phyloP scores from a whole-genome alignment of 169 alveolate genomes.

The Amoebophrya sp. region DNA sequence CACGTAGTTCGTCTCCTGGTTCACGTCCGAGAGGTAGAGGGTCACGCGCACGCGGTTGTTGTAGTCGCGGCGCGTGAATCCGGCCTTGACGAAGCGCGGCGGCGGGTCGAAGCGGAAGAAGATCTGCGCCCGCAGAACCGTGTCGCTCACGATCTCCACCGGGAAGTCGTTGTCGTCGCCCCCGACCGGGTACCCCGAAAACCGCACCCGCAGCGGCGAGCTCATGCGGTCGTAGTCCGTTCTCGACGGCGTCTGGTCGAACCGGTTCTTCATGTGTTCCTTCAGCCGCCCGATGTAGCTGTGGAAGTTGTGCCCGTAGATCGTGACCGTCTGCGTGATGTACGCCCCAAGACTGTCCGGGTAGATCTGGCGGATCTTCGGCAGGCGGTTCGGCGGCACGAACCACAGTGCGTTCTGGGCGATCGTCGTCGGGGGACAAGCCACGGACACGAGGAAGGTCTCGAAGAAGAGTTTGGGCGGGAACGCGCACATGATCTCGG shows the following conservation, averaged over 20 bases:
- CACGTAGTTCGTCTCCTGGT: background rate
- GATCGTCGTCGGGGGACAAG: conserved; percentile 1
- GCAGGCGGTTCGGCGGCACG: background rate
- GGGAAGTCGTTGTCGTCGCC: background rate
- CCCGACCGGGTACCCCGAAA: background rate
- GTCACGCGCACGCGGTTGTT: background rate
- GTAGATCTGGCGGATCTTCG: background rate
- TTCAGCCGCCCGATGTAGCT: background rate
- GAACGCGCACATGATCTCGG: background rate
- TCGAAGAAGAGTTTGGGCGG: background rate
- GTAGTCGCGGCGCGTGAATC: background rate
- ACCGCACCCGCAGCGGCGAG: background rate
- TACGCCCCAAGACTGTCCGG: background rate
- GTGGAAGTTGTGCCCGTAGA: background rate
- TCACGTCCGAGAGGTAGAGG: background rate
- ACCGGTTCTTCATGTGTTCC: background rate
- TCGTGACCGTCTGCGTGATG: background rate
- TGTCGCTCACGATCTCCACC: background rate
- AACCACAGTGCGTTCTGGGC: background rate
- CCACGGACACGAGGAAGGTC: background rate
- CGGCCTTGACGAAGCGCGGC: background rate
- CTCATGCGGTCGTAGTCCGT: background rate
- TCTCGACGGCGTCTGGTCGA: background rate
- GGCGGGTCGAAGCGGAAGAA: background rate
- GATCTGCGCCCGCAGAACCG: background rate